Percentiles rank a stretch among this genome's conserved stretches.
phyloP scores from a whole-genome alignment of 257 asterid species.

The Solanum paucissectum region DNA sequence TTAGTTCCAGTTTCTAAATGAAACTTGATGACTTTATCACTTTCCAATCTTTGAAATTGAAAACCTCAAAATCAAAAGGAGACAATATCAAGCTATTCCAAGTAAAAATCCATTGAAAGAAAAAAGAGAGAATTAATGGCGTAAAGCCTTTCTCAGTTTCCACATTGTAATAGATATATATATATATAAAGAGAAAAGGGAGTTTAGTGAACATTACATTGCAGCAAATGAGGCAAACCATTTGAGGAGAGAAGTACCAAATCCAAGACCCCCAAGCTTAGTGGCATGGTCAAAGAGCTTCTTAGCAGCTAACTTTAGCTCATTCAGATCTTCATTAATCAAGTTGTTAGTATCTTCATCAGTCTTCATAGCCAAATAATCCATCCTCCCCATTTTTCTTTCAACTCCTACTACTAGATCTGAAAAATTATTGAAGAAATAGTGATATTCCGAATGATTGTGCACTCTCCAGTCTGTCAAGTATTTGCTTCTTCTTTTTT shows the following conservation, averaged over 20 bases:
- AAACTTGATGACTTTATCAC: background rate
- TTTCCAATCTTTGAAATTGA: background rate
- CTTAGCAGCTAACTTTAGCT: slow-evolving; percentile 57
- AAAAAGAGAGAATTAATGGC: background rate
- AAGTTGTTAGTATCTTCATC: slow-evolving; percentile 38
- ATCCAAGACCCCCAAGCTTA: slow-evolving; percentile 37
- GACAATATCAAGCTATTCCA: background rate
- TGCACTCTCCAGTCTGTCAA: background rate
- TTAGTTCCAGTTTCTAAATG: background rate
- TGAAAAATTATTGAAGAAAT: background rate
- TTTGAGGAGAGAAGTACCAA: slow-evolving; percentile 69
- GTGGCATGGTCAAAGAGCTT: slow-evolving; percentile 53
- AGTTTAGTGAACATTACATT: slow-evolving; percentile 28
- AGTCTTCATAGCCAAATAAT: slow-evolving; percentile 49
- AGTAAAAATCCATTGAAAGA: background rate
- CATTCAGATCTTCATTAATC: slow-evolving; percentile 52
- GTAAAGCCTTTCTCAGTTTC: background rate
- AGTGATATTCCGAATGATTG: too few species aligned
- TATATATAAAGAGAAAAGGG: background rate
- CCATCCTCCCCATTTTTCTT: slow-evolving; percentile 52
- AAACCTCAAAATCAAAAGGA: background rate
- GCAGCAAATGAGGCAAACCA: slow-evolving; percentile 90
- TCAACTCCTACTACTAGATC: background rate
- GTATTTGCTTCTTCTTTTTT: background rate
- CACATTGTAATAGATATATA: background rate